Conservation (phyloP, 2,329 filamentous ascomycete species). For the Sclerotinia nivalis region DNA sequence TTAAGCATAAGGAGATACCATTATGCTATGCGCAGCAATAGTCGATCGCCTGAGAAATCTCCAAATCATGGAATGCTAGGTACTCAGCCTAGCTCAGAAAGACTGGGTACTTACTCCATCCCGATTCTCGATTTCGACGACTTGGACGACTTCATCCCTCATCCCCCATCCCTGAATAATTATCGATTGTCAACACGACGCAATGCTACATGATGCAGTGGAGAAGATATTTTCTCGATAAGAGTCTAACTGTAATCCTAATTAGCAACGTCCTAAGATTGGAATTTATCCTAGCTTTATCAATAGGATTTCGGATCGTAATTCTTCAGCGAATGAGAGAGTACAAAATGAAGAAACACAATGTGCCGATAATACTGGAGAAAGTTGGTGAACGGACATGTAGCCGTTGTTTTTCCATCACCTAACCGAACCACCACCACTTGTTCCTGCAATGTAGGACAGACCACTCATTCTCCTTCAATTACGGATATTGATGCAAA, state of each 20-base stretch:
- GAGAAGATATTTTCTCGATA: background rate
- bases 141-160: background rate
- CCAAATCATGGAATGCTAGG: background rate
- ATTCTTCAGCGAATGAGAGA: background rate
- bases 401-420: background rate
- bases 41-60: background rate
- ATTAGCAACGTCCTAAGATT: slow-evolving; percentile 1
- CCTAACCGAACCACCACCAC: background rate
- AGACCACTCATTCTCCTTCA: slow-evolving; percentile 5
- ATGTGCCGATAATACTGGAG: slow-evolving; percentile 14
- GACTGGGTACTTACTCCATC: background rate
- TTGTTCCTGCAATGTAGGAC: background rate
- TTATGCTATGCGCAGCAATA: slow-evolving; percentile 15
- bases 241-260: background rate
- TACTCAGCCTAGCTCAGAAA: background rate
- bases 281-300: background rate
- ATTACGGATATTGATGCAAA: slow-evolving; percentile 11
- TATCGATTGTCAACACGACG: background rate
- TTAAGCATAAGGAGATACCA: background rate
- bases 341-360: background rate
- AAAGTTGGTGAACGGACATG: background rate
- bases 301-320: slow-evolving; percentile 1
- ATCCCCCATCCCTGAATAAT: background rate
- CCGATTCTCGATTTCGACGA: background rate
- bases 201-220: background rate